These are phyloP conservation scores for Gautieria morchelliformis DNA, from an alignment of 768 basidiomycete species.

Conservation along the genomic window DNA sequence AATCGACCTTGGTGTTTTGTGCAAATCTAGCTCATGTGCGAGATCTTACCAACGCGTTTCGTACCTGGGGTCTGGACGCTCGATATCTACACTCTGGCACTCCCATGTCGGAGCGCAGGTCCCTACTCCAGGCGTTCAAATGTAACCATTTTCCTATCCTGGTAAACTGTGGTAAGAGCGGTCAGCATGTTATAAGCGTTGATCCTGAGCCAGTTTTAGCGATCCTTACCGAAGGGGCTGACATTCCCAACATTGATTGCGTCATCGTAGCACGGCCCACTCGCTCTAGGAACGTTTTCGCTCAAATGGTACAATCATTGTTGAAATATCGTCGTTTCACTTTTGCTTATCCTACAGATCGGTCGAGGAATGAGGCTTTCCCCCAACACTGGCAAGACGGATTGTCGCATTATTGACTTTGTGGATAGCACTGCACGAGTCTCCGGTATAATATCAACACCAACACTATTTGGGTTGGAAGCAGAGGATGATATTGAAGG, in stretches of 20 bases:
- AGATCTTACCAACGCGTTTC: slow-evolving; percentile 63
- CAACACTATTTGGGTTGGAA: slow-evolving; percentile 80
- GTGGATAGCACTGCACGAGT: slow-evolving; percentile 68
- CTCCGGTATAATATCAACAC: slow-evolving; percentile 63
- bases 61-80: slow-evolving; percentile 72
- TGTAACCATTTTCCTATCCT: slow-evolving; percentile 73
- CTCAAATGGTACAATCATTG: slow-evolving; percentile 67
- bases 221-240: slow-evolving; percentile 87
- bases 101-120: slow-evolving; percentile 49
- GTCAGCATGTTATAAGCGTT: background rate
- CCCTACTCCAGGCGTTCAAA: slow-evolving; percentile 58
- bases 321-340: background rate
- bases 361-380: slow-evolving; percentile 88
- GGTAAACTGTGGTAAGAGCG: slow-evolving; percentile 68
- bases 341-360: slow-evolving; percentile 39
- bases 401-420: slow-evolving; percentile 88
- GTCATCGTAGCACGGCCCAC: slow-evolving; percentile 84
- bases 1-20: slow-evolving; percentile 89
- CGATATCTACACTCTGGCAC: slow-evolving; percentile 70
- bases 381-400: slow-evolving; percentile 64
- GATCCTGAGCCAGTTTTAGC: slow-evolving; percentile 30
- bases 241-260: slow-evolving; percentile 93
- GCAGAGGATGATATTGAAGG: slow-evolving; percentile 62
- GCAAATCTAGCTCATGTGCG: slow-evolving; percentile 76
- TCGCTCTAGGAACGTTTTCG: slow-evolving; percentile 77